A percentile compares a stretch with the other conserved stretches of the same genome.
Evolutionary conservation across 441 rosid genomes (phyloP).

Genomic region (Melastoma candidum): DNA sequence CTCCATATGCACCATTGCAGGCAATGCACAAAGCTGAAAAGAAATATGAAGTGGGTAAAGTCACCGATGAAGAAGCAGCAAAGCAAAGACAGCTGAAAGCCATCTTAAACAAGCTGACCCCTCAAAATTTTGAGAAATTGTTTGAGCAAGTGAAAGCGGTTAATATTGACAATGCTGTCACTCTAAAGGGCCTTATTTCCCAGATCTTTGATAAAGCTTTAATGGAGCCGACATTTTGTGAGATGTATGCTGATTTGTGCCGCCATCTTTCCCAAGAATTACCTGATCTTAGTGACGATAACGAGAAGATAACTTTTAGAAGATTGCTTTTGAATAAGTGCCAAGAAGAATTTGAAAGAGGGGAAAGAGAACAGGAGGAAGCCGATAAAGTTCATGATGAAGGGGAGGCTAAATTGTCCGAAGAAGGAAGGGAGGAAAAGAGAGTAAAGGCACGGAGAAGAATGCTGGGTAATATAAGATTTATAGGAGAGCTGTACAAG

Average conservation of each 20-base stretch:
- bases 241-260: conserved; percentile 96
- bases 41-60: conserved; percentile 81
- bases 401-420: conserved; percentile 69
- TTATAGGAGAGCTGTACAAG: conserved; percentile 95
- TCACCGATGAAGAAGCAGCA: conserved; percentile 65
- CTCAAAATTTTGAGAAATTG: conserved; percentile 87
- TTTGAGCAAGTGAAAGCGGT: conserved; percentile 86
- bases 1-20: conserved; percentile 74
- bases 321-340: conserved; percentile 84
- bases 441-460: conserved; percentile 78
- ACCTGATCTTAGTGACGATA: conserved; percentile 57
- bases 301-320: conserved; percentile 72
- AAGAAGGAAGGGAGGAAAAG: conserved; percentile 79
- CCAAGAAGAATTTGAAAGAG: conserved; percentile 94
- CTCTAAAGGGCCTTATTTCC: conserved; percentile 73
- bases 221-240: conserved; percentile 97
- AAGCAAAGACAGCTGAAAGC: conserved; percentile 84
- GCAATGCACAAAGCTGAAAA: conserved; percentile 89
- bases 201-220: conserved; percentile 98
- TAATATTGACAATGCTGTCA: conserved; percentile 62
- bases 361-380: conserved; percentile 89
- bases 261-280: conserved; percentile 52
- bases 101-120: conserved; percentile 90
- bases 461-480: conserved; percentile 92
- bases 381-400: conserved; percentile 79